Percentiles rank a stretch among this genome's conserved stretches.
phyloP scores from a whole-genome alignment of 805 yeast genomes.

The Metschnikowia similis region DNA sequence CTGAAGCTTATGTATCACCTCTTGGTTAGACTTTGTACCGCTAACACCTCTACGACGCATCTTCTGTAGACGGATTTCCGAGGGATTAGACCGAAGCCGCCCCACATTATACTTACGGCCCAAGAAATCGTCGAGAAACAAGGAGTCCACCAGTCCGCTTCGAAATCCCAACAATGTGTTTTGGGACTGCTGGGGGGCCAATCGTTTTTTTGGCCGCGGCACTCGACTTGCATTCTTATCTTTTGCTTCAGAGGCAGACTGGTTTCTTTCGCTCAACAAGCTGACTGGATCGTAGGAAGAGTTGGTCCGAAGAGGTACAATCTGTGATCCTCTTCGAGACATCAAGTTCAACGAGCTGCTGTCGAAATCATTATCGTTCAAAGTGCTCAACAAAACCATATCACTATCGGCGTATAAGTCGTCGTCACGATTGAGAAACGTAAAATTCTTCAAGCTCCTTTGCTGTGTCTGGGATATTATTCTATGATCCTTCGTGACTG shows the following conservation, averaged over 20 bases:
- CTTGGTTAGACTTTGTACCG: constrained; percentile 4
- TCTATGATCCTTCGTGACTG: constrained; percentile 18
- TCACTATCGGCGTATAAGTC: constrained; percentile 31
- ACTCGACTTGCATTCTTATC: neutral
- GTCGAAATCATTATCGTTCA: constrained; percentile 19
- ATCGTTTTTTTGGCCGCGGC: neutral
- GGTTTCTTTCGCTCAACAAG: neutral
- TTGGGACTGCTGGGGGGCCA: constrained; percentile 29
- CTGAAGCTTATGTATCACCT: constrained; percentile 7
- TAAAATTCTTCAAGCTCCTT: constrained; percentile 28
- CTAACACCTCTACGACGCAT: constrained; percentile 5
- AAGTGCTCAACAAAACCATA: constrained; percentile 18
- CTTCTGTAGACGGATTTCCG: constrained; percentile 4
- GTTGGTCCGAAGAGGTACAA: constrained; percentile 7
- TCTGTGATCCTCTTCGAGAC: constrained; percentile 25
- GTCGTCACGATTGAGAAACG: constrained; percentile 30
- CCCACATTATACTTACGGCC: constrained; percentile 24
- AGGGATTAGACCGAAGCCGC: constrained; percentile 2
- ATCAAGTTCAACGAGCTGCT: constrained; percentile 22
- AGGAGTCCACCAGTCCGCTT: constrained; percentile 37
- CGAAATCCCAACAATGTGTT: constrained; percentile 32
- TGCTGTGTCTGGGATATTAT: constrained; percentile 16
- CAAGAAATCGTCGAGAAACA: constrained; percentile 32
- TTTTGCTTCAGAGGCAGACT: neutral
- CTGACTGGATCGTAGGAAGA: constrained; percentile 2